phyloP scores from a whole-genome alignment of 2,329 filamentous ascomycete species.

The Alternaria consortialis region DNA sequence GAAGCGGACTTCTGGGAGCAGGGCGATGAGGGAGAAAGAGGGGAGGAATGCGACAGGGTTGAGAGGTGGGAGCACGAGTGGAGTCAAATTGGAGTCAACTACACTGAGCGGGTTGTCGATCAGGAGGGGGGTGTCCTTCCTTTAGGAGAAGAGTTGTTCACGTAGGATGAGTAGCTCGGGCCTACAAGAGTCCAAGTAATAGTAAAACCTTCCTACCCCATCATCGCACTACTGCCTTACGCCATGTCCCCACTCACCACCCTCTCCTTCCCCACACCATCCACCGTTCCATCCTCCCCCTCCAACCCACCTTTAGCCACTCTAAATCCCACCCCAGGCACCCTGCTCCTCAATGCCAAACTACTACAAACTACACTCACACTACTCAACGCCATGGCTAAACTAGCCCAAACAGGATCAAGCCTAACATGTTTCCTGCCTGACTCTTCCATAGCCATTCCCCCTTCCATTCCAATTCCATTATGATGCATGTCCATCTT shows the following conservation, averaged over 20 bases:
- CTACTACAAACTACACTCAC: conserved; percentile 88
- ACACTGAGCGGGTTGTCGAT: neutral
- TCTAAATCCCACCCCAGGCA: conserved; percentile 57
- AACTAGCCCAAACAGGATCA: conserved; percentile 83
- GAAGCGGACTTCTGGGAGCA: too few species aligned
- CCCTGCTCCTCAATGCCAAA: conserved; percentile 69
- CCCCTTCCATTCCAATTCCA: conserved; percentile 41
- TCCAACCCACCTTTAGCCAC: conserved; percentile 11
- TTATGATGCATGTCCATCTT: conserved; percentile 55
- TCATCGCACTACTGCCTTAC: neutral
- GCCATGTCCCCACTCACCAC: neutral
- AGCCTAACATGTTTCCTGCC: conserved; percentile 67
- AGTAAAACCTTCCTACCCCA: neutral
- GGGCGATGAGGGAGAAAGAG: too few species aligned
- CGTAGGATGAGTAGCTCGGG: neutral
- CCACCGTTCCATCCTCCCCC: neutral
- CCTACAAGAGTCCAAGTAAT: neutral
- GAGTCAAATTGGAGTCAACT: too few species aligned
- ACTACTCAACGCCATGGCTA: conserved; percentile 93
- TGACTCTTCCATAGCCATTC: conserved; percentile 49
- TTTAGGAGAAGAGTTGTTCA: neutral
- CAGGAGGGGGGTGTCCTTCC: neutral
- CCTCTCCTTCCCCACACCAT: neutral
- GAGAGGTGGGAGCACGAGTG: too few species aligned
- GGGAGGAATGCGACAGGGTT: too few species aligned